phyloP scores from a whole-genome alignment of 345 rosid species.

The Arabis alpina region DNA sequence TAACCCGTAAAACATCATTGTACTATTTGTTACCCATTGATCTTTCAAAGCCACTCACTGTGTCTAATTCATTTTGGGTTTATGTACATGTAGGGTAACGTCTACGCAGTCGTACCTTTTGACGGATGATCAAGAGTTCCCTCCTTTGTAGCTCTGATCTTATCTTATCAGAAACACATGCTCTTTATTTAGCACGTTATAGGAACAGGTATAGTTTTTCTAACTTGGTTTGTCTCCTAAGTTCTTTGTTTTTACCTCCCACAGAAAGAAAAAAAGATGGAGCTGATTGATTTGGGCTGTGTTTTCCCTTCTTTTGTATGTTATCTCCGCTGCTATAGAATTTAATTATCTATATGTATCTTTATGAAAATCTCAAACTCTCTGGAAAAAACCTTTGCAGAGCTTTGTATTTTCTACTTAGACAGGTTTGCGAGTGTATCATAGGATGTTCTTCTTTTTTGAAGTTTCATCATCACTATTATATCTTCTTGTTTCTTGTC shows the following conservation, averaged over 20 bases:
- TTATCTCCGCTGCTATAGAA: slow-evolving; percentile 25
- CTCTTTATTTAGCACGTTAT: slow-evolving; percentile 37
- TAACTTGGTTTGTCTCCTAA: slow-evolving; percentile 38
- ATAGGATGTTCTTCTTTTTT: slow-evolving; percentile 16
- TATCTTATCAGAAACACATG: slow-evolving; percentile 28
- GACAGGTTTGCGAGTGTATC: slow-evolving; percentile 42
- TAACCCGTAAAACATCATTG: slow-evolving; percentile 9
- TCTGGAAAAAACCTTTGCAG: slow-evolving; percentile 34
- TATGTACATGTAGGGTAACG: slow-evolving; percentile 51
- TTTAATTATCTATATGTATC: slow-evolving; percentile 30
- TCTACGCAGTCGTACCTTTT: slow-evolving; percentile 60
- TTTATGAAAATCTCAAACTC: slow-evolving; percentile 26
- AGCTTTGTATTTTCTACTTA: slow-evolving; percentile 41
- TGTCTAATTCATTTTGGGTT: slow-evolving; percentile 26
- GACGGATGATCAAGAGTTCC: slow-evolving; percentile 82
- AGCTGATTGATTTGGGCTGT: slow-evolving; percentile 37
- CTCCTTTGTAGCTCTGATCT: slow-evolving; percentile 67
- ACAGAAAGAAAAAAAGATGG: slow-evolving; percentile 7
- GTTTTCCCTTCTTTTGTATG: slow-evolving; percentile 23
- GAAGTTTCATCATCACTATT: neutral
- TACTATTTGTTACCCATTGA: neutral
- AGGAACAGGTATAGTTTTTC: slow-evolving; percentile 41
- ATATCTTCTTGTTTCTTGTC: slow-evolving; percentile 3
- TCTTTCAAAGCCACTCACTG: slow-evolving; percentile 2
- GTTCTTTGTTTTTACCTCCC: slow-evolving; percentile 8